Conservation (phyloP, 306 rosid genomes). For the Gynostemma pentaphyllum region DNA sequence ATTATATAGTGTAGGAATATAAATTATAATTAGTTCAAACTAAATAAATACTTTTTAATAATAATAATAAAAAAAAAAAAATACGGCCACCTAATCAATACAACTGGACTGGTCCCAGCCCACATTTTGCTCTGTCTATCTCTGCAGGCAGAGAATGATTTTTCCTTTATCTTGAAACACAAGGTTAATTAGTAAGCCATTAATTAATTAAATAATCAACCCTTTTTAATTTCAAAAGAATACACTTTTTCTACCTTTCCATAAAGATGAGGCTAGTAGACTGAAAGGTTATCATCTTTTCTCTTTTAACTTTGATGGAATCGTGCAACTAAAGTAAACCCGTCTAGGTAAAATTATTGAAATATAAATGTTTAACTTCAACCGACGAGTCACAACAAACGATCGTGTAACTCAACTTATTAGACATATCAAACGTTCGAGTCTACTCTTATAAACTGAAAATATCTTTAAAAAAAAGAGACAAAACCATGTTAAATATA, state of each 20-base stretch:
- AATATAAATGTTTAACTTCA: too few relatives aligned
- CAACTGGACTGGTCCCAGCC: background rate
- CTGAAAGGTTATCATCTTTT: background rate
- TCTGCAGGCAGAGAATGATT: too few relatives aligned
- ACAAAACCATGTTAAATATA: too few relatives aligned
- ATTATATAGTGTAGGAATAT: too few relatives aligned
- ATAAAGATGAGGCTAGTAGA: background rate
- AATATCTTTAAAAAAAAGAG: too few relatives aligned
- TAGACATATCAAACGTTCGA: too few relatives aligned
- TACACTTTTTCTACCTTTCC: background rate
- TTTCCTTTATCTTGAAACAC: background rate
- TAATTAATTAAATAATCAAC: background rate
- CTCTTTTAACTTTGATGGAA: slow-evolving; percentile 11
- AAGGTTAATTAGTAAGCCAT: background rate
- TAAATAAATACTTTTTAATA: too few relatives aligned
- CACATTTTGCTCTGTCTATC: background rate
- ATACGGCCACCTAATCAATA: background rate
- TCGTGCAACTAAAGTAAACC: slow-evolving; percentile 21
- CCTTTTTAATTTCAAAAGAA: background rate
- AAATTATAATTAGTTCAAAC: too few relatives aligned
- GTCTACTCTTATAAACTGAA: too few relatives aligned
- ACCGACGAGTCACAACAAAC: too few relatives aligned
- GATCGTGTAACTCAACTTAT: too few relatives aligned
- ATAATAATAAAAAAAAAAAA: too few relatives aligned
- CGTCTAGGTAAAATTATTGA: background rate